Percentiles rank a stretch among this genome's conserved stretches.
Conservation (phyloP, 148 eudicot species). For the Persicaria maculosa region DNA sequence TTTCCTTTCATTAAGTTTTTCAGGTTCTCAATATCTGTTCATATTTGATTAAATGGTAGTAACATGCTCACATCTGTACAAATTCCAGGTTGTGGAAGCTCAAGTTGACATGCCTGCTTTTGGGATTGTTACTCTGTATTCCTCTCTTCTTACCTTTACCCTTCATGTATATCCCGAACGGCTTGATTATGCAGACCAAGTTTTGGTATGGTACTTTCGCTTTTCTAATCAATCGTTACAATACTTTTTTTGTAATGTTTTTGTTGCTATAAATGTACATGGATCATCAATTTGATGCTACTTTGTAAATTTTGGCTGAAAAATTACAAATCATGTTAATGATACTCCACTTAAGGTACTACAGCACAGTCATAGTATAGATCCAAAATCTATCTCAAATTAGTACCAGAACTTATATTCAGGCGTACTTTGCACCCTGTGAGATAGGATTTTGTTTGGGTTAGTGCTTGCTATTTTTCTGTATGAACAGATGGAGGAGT, state of each 20-base stretch:
- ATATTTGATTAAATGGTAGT: background rate
- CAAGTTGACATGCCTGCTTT: slow-evolving; percentile 83
- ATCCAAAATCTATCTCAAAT: background rate
- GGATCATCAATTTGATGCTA: background rate
- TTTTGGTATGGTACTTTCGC: slow-evolving; percentile 52
- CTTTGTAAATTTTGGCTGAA: background rate
- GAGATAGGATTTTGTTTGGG: background rate
- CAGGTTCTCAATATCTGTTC: background rate
- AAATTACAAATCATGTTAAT: background rate
- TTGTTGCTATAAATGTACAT: background rate
- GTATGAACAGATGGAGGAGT: background rate
- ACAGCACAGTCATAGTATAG: background rate
- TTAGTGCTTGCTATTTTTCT: background rate
- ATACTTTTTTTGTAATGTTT: background rate
- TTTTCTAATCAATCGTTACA: background rate
- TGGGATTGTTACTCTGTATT: slow-evolving; percentile 84
- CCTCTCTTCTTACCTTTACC: slow-evolving; percentile 89
- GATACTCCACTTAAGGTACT: background rate
- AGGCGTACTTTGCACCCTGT: background rate
- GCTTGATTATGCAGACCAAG: slow-evolving; percentile 96
- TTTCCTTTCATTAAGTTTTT: background rate
- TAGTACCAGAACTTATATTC: background rate
- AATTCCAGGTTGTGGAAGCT: slow-evolving; percentile 88
- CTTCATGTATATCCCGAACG: slow-evolving; percentile 92
- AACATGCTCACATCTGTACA: background rate